phyloP scores from a whole-genome alignment of 1,139 yeast genomes.

The Yamadazyma epiphylla region DNA sequence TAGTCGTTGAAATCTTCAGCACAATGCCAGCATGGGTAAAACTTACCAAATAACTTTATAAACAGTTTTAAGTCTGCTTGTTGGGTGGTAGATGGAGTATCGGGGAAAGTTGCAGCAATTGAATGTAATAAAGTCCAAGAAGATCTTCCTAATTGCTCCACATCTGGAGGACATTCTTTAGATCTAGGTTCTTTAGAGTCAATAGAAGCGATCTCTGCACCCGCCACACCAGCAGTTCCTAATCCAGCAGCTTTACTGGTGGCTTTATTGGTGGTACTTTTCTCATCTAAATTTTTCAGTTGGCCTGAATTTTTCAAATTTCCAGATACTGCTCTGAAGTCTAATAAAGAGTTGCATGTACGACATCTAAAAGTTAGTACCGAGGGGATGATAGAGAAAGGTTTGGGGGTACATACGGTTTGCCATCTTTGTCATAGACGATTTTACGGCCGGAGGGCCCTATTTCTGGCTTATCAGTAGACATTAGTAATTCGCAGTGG shows the following conservation, averaged over 20 bases:
- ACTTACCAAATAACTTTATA: constrained; percentile 64
- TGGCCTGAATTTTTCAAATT: constrained; percentile 10
- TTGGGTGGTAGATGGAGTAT: constrained; percentile 53
- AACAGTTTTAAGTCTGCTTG: constrained; percentile 73
- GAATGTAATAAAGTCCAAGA: constrained; percentile 94
- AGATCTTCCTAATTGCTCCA: constrained; percentile 71
- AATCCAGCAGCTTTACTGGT: constrained; percentile 5
- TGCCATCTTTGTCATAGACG: constrained; percentile 81
- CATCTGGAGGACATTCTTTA: constrained; percentile 82
- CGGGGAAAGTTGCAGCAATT: constrained; percentile 88
- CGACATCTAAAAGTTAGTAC: constrained; percentile 56
- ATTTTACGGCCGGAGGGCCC: constrained; percentile 68
- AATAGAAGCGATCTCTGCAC: constrained; percentile 9
- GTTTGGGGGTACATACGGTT: constrained; percentile 64
- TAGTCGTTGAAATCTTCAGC: constrained; percentile 78
- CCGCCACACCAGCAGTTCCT: constrained; percentile 12
- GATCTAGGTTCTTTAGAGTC: constrained; percentile 17
- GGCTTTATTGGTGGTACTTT: constrained; percentile 9
- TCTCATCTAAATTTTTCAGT: constrained; percentile 1
- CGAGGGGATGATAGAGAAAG: not conserved
- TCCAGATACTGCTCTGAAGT: constrained; percentile 62
- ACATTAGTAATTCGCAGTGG: constrained; percentile 6
- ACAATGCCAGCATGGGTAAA: constrained; percentile 95
- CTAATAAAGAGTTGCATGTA: constrained; percentile 72
- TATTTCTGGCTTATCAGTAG: constrained; percentile 27